Evolutionary conservation across 306 rosid genomes (phyloP).

Genomic region (Cyamopsis tetragonoloba): DNA sequence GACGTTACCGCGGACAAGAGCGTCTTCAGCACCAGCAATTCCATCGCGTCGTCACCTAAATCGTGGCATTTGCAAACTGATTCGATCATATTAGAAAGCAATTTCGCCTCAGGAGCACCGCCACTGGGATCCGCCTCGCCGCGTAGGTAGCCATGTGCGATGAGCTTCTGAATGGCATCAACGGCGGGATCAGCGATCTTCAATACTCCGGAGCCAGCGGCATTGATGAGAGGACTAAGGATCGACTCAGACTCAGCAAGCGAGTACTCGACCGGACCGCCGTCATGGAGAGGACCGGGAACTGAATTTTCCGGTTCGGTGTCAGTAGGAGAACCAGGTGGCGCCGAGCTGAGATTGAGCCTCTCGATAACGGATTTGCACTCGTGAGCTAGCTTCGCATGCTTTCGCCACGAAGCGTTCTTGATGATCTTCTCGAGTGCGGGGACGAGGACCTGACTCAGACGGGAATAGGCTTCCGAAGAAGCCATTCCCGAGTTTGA

Average conservation of each 20-base stretch:
- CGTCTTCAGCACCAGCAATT: constrained; percentile 74
- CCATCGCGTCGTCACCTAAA: constrained; percentile 84
- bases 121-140: constrained; percentile 86
- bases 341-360: constrained; percentile 22
- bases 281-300: constrained; percentile 90
- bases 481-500: constrained; percentile 96
- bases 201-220: constrained; percentile 65
- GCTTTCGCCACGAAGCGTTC: constrained; percentile 97
- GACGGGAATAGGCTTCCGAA: constrained; percentile 99
- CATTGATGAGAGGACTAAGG: constrained; percentile 79
- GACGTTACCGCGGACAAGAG: constrained; percentile 92
- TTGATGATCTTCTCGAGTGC: constrained; percentile 86
- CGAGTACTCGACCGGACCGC: constrained; percentile 72
- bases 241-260: constrained; percentile 75
- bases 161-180: constrained; percentile 86
- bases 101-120: constrained; percentile 56
- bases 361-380: constrained; percentile 87
- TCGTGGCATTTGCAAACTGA: constrained; percentile 90
- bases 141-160: constrained; percentile 81
- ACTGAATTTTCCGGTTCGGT: constrained; percentile 43
- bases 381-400: constrained; percentile 80
- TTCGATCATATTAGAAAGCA: constrained; percentile 71
- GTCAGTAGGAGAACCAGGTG: constrained; percentile 41
- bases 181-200: constrained; percentile 99
- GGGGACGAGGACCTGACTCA: constrained; percentile 74